Evolutionary conservation across 345 rosid species (phyloP), one percentile per base, ranked within the genome.

Genomic region (Gossypium thurberi): DNA sequence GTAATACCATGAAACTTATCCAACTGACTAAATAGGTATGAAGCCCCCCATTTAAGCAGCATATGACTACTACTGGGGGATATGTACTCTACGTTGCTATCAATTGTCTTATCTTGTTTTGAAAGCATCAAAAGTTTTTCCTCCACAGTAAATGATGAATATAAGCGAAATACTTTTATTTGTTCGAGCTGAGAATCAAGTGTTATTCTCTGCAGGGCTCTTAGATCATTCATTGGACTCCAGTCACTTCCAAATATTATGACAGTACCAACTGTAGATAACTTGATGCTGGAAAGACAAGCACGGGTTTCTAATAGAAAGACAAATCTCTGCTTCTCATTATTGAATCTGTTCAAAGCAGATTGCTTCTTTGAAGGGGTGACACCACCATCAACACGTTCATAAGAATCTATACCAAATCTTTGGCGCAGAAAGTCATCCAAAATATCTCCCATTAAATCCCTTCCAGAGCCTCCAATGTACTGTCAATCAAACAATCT

Each of bases 41-140:
- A 75, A 50, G 94, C 89, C 47, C 97, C 96, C 97, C 96, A 90
- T 90, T 87, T 92, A 44, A 95, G 93, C 77, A 95, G 82, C 76
- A 66, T 73, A 44, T 92, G 98, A 61, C 76, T 77, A 62, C 78
- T 77, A 74, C 66, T 42, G 14, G 80, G 83, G 78, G 40, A 84
- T 78, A 83, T 75, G 73, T 76, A 82, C 81, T 85, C 90, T 13
- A 78, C 37, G 70, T 70, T 73, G 77, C 79, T 78, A 65, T 87
- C 87, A 59, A 80, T 76, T 63, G 73, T 60, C 76, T 80, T 87
- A 70, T 78, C 84, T 71, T 86, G 84, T 83, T 84, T 87, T 63
- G 96, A 90, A 75, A 90, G 81, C 76, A 91, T 81, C 81, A 95
- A 80, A 65, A 75, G 79, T 76, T 83, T 90, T 81, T 95, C 98